Base-by-base conservation (phyloP, 306 rosid genomes). In the Cucurbita pepo region DNA sequence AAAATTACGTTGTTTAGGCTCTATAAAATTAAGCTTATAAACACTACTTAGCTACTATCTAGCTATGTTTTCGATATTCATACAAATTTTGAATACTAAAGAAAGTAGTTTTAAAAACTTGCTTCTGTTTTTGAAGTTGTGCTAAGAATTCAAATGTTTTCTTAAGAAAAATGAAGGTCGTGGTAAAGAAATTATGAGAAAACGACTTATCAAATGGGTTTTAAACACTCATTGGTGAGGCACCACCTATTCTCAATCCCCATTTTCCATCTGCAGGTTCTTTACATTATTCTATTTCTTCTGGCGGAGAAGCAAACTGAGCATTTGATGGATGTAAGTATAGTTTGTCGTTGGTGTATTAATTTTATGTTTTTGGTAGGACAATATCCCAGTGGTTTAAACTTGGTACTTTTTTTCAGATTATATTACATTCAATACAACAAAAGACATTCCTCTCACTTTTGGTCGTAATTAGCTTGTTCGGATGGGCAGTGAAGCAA, bases 401-500 rank as follows among this genome's bases (percentile, higher is more conserved):
- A 58, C 77, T 81, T 80, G 77, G 72, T 48, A 71, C 54, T n/a
- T 58, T 52, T 81, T 78, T 80, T 80, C 87, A 94, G 99, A 95
- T 94, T 77, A 60, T 94, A 67, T 55, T 71, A 53, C 83, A 79
- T 73, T 83, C 85, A 62, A 80, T 77, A 73, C 67, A 85, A 73
- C 80, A 76, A 83, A 89, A 78, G 74, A 60, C 83, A 9, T 51
- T 82, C n/a, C 76, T 89, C 65, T 82, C 87, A 70, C 73, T 82
- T 81, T 82, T 91, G 66, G 58, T 91, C 22, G 85, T 67, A 58
- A 73, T 86, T 40, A 85, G 87, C 83, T 75, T 87, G 59, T 85
- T 94, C 78, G 99, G 99, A 79, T 94, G 99, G 91, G 91, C 92
- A 21, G 92, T 87, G 83, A 94, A 94, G 83, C 99, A 94, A 82